Percentiles rank a stretch among this genome's conserved stretches.
These are phyloP conservation scores for Aspergillus sclerotioniger DNA, from an alignment of 495 filamentous ascomycete genomes.

Conservation along the genomic window DNA sequence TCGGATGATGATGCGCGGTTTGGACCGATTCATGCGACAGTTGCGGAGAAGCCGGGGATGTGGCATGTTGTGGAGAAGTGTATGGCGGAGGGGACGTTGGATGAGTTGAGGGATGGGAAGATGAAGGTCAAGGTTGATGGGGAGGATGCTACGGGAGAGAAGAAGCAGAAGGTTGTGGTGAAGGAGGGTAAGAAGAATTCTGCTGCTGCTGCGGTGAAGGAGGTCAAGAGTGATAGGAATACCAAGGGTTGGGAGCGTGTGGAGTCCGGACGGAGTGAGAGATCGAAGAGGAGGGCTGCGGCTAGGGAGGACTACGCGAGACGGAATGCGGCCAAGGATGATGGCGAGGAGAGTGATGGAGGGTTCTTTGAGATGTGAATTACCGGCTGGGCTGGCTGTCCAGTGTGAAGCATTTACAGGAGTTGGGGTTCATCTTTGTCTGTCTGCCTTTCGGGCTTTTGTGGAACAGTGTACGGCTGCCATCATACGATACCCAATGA, in stretches of 20 bases:
- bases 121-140: constrained; percentile 28
- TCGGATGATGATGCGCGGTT: constrained; percentile 13
- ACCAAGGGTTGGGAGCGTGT: constrained; percentile 3
- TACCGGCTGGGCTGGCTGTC: not conserved
- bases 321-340: constrained; percentile 19
- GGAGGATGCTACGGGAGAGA: constrained; percentile 8
- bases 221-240: constrained; percentile 14
- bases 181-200: constrained; percentile 8
- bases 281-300: constrained; percentile 11
- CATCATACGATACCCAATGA: constrained; percentile 21
- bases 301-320: constrained; percentile 14
- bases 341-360: constrained; percentile 53
- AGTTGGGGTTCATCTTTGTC: constrained; percentile 11
- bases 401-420: constrained; percentile 22
- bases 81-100: constrained; percentile 62
- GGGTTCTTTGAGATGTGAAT: constrained; percentile 50
- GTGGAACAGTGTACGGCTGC: constrained; percentile 1
- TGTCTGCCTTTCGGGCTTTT: constrained; percentile 6
- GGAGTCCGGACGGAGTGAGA: constrained; percentile 13
- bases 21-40: constrained; percentile 2
- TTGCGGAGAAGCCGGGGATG: constrained; percentile 54
- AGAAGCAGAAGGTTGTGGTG: constrained; percentile 13
- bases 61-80: constrained; percentile 69
- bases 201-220: constrained; percentile 6
- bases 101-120: constrained; percentile 54